Evolutionary conservation across 208 protist genomes (phyloP).

Genomic region (Wallacemonas sp.): DNA sequence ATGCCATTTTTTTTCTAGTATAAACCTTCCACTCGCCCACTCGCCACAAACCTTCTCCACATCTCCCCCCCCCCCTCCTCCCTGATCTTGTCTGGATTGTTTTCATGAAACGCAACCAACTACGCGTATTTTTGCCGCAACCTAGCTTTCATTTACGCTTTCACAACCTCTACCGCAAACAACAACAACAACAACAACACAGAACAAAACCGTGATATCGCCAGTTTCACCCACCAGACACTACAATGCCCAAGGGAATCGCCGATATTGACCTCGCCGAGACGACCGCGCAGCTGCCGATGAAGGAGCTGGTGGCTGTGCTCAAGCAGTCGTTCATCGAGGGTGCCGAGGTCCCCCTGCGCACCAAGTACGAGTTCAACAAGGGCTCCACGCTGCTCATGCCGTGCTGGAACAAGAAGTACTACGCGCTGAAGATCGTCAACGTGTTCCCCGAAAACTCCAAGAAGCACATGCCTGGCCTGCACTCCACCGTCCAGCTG

Average conservation of each 20-base stretch:
- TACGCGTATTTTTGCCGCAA: too few relatives aligned
- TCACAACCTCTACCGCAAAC: too few relatives aligned
- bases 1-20: too few relatives aligned
- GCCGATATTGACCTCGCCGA: slow-evolving; percentile 3
- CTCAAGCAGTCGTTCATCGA: slow-evolving; percentile 6
- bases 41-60: too few relatives aligned
- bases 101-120: too few relatives aligned
- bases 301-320: slow-evolving; percentile 10
- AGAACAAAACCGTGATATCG: too few relatives aligned
- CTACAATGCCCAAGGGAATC: slow-evolving; percentile 8
- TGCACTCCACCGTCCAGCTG: slow-evolving; percentile 20
- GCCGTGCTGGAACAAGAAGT: slow-evolving; percentile 23
- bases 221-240: too few relatives aligned
- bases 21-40: too few relatives aligned
- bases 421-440: slow-evolving; percentile 28
- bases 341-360: slow-evolving; percentile 13
- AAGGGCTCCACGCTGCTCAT: slow-evolving; percentile 15
- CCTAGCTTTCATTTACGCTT: too few relatives aligned
- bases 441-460: slow-evolving; percentile 20
- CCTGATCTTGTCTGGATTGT: too few relatives aligned
- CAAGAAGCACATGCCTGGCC: slow-evolving; percentile 16
- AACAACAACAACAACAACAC: too few relatives aligned
- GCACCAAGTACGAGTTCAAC: slow-evolving; percentile 20
- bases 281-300: slow-evolving; percentile 13
- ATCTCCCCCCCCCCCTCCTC: too few relatives aligned